These are phyloP conservation scores for Lentinula detonsa DNA, from an alignment of 768 basidiomycete species.

Conservation along the genomic window DNA sequence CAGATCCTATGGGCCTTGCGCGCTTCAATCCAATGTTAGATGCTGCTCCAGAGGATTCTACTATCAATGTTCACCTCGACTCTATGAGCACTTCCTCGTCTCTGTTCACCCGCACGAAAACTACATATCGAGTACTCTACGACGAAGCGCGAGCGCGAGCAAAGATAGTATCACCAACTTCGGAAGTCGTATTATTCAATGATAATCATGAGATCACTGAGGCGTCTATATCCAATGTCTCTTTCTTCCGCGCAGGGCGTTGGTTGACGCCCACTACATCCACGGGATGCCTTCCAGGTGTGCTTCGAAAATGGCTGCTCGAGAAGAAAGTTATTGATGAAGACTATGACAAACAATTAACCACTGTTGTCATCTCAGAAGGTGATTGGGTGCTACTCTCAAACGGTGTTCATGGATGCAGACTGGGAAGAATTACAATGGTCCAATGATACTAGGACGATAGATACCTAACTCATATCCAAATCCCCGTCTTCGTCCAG, in stretches of 20 bases:
- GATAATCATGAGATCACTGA: constrained; percentile 47
- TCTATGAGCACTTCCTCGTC: constrained; percentile 45
- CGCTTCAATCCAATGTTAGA: constrained; percentile 28
- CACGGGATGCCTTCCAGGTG: constrained; percentile 69
- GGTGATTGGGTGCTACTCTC: constrained; percentile 68
- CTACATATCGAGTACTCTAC: constrained; percentile 57
- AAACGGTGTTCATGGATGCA: constrained; percentile 70
- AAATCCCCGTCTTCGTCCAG: constrained; percentile 41
- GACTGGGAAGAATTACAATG: constrained; percentile 41
- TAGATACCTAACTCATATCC: constrained; percentile 30
- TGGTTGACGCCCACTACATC: constrained; percentile 65
- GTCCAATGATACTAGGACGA: not conserved
- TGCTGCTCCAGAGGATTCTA: constrained; percentile 18
- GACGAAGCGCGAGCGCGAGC: constrained; percentile 56
- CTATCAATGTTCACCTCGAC: constrained; percentile 51
- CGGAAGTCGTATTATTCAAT: constrained; percentile 67
- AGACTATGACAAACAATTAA: constrained; percentile 36
- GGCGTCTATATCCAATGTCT: constrained; percentile 66
- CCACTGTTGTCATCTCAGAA: constrained; percentile 31
- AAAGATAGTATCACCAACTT: constrained; percentile 21
- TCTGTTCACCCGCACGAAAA: constrained; percentile 63
- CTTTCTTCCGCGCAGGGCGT: constrained; percentile 45
- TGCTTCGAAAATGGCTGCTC: constrained; percentile 64
- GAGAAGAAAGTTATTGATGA: constrained; percentile 52
- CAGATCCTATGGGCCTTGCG: constrained; percentile 34